Base-by-base conservation (phyloP, 2,329 filamentous ascomycete species). In the Sporothrix dimorphospora region DNA sequence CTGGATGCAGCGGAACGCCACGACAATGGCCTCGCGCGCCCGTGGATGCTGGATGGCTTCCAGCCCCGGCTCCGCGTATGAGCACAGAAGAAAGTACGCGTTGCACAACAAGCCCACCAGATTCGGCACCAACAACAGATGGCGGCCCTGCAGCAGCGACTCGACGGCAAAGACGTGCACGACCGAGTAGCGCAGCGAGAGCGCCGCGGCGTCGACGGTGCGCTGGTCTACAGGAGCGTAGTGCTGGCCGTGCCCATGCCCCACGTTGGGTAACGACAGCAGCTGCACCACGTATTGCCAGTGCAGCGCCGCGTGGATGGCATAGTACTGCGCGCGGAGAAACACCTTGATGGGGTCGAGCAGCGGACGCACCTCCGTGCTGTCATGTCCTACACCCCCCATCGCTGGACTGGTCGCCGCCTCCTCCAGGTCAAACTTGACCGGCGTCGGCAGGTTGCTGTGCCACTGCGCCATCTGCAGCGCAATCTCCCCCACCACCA, bases 271-370 rank as follows among this genome's bases (percentile, higher is more conserved):
- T 24, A 19, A 16, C 5, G 63, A 66, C 63, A 66, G 75, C 67
- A 75, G 65, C 9, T 73, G 74, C 30, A 75, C 75, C 9, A 76
- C 75, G 47, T 72, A 74, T 14, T 72, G 73, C 75, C 75, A 76
- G 65, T 74, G 71, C 21, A 76, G 59, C 6, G 73, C 74, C 9
- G 75, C 73, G 49, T 74, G 74, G 11, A 76, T 45, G n/a, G 75
- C 73, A 61, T 75, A 76, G 59, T 73, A 75, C 67, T 76, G 75
- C 3, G 75, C 74, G 1, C 75, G 70, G n/a, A 76, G 59, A 49
- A 75, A 75, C 3, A 66, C 63, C 34, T 63, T 63, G 38, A 63
- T 63, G 4, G 59, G 59, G 6, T 63, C 59, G 0, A 63, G n/a
- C 1, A 63, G 34, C 3, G 59, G 59, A 8, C 59, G 59, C 7